Conservation (phyloP, 1,284 basidiomycete genomes). For the Ceratobasidium sp. region DNA sequence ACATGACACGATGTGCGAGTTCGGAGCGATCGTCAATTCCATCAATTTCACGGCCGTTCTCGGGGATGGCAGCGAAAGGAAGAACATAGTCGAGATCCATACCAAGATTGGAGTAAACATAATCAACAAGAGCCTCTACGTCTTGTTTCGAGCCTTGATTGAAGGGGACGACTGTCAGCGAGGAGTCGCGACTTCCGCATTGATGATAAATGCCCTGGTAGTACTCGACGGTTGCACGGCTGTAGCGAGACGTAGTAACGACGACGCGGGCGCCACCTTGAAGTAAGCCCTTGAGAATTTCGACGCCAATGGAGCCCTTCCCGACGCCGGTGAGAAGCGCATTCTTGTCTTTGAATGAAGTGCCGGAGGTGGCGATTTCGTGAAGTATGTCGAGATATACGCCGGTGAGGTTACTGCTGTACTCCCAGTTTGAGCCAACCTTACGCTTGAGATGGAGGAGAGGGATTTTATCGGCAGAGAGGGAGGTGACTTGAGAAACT, state of each 20-base stretch:
- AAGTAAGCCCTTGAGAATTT: constrained; percentile 95
- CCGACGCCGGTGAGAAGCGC: constrained; percentile 97
- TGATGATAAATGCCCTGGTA: constrained; percentile 98
- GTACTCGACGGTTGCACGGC: constrained; percentile 93
- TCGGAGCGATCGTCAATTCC: constrained; percentile 97
- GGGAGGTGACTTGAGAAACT: constrained; percentile 67
- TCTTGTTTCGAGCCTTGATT: constrained; percentile 99
- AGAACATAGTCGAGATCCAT: constrained; percentile 98
- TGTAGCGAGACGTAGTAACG: constrained; percentile 96
- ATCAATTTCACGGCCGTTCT: constrained; percentile 98
- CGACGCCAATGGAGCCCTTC: constrained; percentile 96
- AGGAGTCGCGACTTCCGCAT: constrained; percentile 92
- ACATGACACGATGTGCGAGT: constrained; percentile 96
- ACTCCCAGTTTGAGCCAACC: constrained; percentile 95
- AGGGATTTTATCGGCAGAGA: constrained; percentile 90
- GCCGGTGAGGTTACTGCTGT: constrained; percentile 94
- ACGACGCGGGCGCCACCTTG: constrained; percentile 96
- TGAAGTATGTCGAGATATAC: constrained; percentile 96
- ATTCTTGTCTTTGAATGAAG: constrained; percentile 98
- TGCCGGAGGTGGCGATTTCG: constrained; percentile 97
- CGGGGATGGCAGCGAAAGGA: constrained; percentile 97
- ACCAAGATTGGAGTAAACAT: constrained; percentile 93
- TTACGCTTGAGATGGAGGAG: constrained; percentile 96
- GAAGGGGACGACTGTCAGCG: constrained; percentile 97
- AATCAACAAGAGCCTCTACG: constrained; percentile 95